phyloP scores from a whole-genome alignment of 1,284 basidiomycete genomes.

The Psilocybe mexicana region DNA sequence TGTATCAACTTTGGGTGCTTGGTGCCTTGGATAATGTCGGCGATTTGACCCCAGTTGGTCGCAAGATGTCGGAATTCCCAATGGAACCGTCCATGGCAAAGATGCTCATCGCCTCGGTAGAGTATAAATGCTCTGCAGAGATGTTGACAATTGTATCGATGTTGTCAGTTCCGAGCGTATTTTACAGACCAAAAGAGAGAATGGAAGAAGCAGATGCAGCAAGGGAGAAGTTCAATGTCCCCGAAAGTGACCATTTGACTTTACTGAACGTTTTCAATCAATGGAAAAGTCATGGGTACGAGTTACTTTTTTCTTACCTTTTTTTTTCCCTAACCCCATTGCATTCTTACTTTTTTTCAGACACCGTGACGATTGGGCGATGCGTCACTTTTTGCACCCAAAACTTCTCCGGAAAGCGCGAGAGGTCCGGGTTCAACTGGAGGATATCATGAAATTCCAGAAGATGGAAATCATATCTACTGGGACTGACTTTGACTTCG shows the following conservation, averaged over 20 bases:
- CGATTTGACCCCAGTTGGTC: slow-evolving; percentile 89
- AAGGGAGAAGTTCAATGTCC: slow-evolving; percentile 97
- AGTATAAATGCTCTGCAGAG: slow-evolving; percentile 91
- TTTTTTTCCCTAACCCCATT: slow-evolving; percentile 3
- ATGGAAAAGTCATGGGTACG: slow-evolving; percentile 93
- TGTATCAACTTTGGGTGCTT: slow-evolving; percentile 99
- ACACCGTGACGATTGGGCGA: slow-evolving; percentile 91
- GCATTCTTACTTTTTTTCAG: slow-evolving; percentile 36
- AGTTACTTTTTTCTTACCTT: slow-evolving; percentile 14
- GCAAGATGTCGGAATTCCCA: slow-evolving; percentile 98
- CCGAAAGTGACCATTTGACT: slow-evolving; percentile 96
- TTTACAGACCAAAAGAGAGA: slow-evolving; percentile 93
- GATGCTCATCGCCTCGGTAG: slow-evolving; percentile 95
- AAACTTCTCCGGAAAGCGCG: slow-evolving; percentile 94
- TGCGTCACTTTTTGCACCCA: slow-evolving; percentile 94
- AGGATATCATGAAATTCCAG: slow-evolving; percentile 98
- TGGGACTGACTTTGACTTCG: slow-evolving; percentile 94
- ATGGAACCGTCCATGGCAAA: slow-evolving; percentile 98
- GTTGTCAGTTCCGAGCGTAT: slow-evolving; percentile 96
- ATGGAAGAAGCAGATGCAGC: slow-evolving; percentile 97
- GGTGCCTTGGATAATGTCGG: slow-evolving; percentile 97
- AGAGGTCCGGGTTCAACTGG: slow-evolving; percentile 94
- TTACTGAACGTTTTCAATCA: slow-evolving; percentile 96
- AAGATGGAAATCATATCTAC: slow-evolving; percentile 91
- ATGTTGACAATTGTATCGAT: slow-evolving; percentile 99